Conservation (phyloP, 495 filamentous ascomycete species). For the Neurospora sp. region DNA sequence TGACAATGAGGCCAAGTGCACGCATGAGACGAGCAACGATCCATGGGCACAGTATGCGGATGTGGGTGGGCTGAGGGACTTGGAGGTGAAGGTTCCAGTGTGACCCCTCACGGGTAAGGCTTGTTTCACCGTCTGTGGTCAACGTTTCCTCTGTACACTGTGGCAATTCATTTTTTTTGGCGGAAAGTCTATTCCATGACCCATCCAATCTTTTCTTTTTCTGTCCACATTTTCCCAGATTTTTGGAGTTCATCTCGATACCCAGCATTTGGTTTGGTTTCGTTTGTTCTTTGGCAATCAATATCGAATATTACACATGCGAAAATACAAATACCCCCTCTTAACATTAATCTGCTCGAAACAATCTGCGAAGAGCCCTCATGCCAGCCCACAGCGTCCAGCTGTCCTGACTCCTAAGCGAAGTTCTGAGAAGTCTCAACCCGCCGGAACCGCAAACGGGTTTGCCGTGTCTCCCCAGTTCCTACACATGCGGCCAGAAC, state of each 20-base stretch:
- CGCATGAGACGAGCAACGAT: conserved; percentile 3
- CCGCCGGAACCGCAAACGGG: background rate
- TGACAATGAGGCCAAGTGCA: background rate
- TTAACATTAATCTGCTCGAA: background rate
- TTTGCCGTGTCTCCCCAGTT: background rate
- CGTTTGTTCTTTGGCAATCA: background rate
- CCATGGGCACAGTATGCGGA: conserved; percentile 26
- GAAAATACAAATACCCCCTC: background rate
- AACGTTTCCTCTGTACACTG: background rate
- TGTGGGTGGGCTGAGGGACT: conserved; percentile 22
- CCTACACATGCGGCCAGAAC: background rate
- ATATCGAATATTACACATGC: background rate
- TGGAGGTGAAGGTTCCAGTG: background rate
- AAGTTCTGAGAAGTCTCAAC: background rate
- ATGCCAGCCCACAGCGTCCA: background rate
- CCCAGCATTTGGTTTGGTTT: background rate
- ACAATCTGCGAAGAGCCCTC: background rate
- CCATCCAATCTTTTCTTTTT: background rate
- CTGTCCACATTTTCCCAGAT: background rate
- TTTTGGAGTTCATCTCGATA: background rate
- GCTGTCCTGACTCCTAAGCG: background rate
- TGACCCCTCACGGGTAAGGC: background rate
- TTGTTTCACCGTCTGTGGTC: background rate
- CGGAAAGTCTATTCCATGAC: background rate
- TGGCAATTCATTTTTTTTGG: background rate